phyloP scores from a whole-genome alignment of 164 flowering plant genomes.

The Stephania yunnanensis region DNA sequence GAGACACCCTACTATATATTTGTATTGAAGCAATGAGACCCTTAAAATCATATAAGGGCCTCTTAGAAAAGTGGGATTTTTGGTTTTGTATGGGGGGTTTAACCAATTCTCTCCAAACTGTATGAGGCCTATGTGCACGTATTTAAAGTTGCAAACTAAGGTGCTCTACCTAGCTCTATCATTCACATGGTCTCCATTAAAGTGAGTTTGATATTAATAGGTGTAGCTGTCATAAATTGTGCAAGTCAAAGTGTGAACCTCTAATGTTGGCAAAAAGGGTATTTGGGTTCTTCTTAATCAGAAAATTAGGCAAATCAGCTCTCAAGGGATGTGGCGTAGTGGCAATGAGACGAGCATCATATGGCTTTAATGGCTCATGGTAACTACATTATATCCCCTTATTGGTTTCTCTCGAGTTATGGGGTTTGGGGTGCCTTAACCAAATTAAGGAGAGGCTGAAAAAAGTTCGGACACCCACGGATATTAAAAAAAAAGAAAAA shows the following conservation, averaged over 20 bases:
- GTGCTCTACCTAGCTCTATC: background rate
- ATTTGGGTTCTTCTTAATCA: background rate
- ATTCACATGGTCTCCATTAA: constrained; percentile 1
- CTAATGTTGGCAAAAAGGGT: background rate
- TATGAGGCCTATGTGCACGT: background rate
- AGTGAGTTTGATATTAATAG: background rate
- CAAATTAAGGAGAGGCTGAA: too few relatives aligned
- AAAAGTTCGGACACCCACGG: too few relatives aligned
- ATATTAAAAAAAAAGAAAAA: too few relatives aligned
- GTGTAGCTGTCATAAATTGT: constrained; percentile 1
- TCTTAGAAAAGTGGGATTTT: constrained; percentile 4
- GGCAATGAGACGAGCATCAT: too few relatives aligned
- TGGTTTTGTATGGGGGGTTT: background rate
- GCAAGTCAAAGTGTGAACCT: background rate
- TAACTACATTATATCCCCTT: too few relatives aligned
- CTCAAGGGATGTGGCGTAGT: too few relatives aligned
- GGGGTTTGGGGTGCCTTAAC: too few relatives aligned
- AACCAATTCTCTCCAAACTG: background rate
- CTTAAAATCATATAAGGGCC: background rate
- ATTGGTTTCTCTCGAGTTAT: too few relatives aligned
- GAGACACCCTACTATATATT: background rate
- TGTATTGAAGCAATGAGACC: constrained; percentile 8
- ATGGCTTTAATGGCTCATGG: too few relatives aligned
- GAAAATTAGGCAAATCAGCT: too few relatives aligned
- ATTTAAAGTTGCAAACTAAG: background rate